Conservation (phyloP, 768 basidiomycete genomes). For the Lentinula lateritia region DNA sequence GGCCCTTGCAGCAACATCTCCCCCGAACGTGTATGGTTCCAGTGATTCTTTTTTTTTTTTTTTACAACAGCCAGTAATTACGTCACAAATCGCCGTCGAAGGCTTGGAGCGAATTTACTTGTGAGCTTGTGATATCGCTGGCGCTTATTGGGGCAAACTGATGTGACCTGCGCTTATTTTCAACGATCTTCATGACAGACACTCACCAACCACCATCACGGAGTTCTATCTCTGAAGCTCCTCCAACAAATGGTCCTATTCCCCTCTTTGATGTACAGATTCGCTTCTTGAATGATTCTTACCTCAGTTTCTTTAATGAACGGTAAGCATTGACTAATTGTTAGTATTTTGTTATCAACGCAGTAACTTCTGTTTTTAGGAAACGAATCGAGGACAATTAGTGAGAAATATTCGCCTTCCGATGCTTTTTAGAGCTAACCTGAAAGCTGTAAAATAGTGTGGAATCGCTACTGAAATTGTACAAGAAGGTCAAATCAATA, state of each 20-base stretch:
- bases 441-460: constrained; percentile 37
- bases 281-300: constrained; percentile 64
- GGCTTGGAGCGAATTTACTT: not conserved
- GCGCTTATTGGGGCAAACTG: not conserved
- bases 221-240: constrained; percentile 4
- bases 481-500: constrained; percentile 62
- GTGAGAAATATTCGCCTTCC: constrained; percentile 35
- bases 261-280: constrained; percentile 72
- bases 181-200: not conserved
- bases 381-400: constrained; percentile 83
- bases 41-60: no score
- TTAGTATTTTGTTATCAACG: constrained; percentile 8
- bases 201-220: not conserved
- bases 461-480: constrained; percentile 67
- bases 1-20: no score
- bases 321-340: constrained; percentile 41
- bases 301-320: constrained; percentile 82
- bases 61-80: no score
- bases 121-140: not conserved
- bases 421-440: not conserved
- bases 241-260: constrained; percentile 43
- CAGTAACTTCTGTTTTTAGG: constrained; percentile 31
- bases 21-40: no score
- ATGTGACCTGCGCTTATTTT: not conserved
- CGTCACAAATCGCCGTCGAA: no score